phyloP scores from a whole-genome alignment of 768 basidiomycete genomes.

The Mycena vulgaris region DNA sequence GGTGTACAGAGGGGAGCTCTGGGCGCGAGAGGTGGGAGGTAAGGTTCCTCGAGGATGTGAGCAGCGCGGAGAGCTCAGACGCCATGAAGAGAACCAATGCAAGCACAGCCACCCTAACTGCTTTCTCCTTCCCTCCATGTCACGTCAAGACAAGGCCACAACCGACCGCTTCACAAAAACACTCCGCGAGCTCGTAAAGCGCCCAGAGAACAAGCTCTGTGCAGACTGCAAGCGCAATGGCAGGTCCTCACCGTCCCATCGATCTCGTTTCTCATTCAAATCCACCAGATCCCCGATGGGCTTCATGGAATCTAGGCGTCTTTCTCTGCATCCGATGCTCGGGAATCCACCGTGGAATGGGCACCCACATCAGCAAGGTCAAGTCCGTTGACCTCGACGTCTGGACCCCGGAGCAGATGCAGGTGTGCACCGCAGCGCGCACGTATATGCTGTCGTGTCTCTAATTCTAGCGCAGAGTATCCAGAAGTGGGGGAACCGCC shows the following conservation, averaged over 20 bases:
- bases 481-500: constrained; percentile 94
- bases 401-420: constrained; percentile 99
- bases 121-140: constrained; percentile 51
- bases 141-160: constrained; percentile 31
- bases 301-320: constrained; percentile 96
- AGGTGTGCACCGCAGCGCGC: constrained; percentile 59
- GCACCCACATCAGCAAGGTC: constrained; percentile 97
- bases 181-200: constrained; percentile 90
- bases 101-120: background rate
- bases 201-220: constrained; percentile 93
- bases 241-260: constrained; percentile 52
- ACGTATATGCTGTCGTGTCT: background rate
- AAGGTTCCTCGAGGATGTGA: constrained; percentile 79
- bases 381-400: constrained; percentile 98
- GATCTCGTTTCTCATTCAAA: constrained; percentile 21
- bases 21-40: constrained; percentile 84
- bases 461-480: constrained; percentile 53
- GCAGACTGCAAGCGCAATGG: constrained; percentile 98
- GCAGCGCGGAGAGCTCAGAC: constrained; percentile 77
- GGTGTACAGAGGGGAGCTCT: constrained; percentile 89
- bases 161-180: constrained; percentile 85
- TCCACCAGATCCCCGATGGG: constrained; percentile 92
- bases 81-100: constrained; percentile 43
- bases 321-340: constrained; percentile 98
- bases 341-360: constrained; percentile 97